phyloP scores from a whole-genome alignment of 129 eudicot genomes.

The Scalesia atractyloides region DNA sequence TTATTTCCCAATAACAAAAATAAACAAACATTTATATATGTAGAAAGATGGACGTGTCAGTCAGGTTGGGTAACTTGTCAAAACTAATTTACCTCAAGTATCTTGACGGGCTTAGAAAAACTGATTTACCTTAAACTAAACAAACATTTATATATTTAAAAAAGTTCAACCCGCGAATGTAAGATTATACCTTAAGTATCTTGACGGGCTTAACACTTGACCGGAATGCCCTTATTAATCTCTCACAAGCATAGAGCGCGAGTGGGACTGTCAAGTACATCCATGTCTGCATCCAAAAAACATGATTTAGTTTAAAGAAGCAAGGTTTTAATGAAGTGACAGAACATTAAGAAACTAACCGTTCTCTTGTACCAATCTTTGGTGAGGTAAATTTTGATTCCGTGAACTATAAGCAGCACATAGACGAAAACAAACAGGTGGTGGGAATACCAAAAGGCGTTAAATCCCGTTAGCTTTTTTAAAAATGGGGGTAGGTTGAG shows the following conservation, averaged over 20 bases:
- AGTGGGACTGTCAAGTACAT: constrained; percentile 83
- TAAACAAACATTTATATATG: neutral
- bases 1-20: neutral
- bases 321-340: neutral
- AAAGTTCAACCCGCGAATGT: neutral
- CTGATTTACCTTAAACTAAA: too few relatives aligned
- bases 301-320: constrained; percentile 3
- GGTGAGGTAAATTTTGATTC: constrained; percentile 67
- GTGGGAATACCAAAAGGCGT: constrained; percentile 98
- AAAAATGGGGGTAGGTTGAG: constrained; percentile 78
- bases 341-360: constrained; percentile 47
- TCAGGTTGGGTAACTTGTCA: neutral
- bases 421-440: constrained; percentile 83
- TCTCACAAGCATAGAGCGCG: constrained; percentile 62
- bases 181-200: constrained; percentile 62
- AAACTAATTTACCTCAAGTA: constrained; percentile 15
- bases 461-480: constrained; percentile 87
- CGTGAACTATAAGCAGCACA: constrained; percentile 70
- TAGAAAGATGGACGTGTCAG: neutral
- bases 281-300: constrained; percentile 62
- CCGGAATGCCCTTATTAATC: constrained; percentile 69
- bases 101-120: too few relatives aligned
- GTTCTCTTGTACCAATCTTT: constrained; percentile 83
- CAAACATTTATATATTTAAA: too few relatives aligned
- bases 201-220: constrained; percentile 74